Conservation (phyloP, 106 monocot species). For the Dioscorea zingiberensis region DNA sequence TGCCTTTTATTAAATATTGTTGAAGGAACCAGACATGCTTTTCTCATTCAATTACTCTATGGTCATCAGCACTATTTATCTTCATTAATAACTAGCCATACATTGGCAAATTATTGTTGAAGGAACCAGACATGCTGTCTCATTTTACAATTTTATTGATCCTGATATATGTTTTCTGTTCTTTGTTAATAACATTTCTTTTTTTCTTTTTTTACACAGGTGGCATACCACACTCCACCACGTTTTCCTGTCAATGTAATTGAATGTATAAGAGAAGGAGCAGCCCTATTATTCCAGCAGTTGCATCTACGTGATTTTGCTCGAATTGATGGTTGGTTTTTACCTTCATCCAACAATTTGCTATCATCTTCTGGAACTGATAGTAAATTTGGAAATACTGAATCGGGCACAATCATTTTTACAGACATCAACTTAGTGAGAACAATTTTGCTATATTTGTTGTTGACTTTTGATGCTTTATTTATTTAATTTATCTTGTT, state of each 20-base stretch:
- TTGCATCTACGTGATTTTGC: conserved; percentile 80
- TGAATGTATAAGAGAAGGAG: conserved; percentile 73
- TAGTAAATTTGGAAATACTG: conserved; percentile 48
- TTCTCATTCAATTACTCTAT: too few relatives aligned
- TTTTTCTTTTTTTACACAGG: conserved; percentile 24
- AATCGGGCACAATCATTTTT: conserved; percentile 63
- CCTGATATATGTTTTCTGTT: too few relatives aligned
- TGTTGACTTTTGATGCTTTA: too few relatives aligned
- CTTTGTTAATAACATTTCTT: too few relatives aligned
- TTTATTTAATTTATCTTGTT: too few relatives aligned
- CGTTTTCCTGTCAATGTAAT: conserved; percentile 65
- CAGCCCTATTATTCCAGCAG: conserved; percentile 46
- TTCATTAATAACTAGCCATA: too few relatives aligned
- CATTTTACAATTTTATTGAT: too few relatives aligned
- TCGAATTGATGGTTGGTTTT: conserved; percentile 94
- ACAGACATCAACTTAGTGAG: conserved; percentile 93
- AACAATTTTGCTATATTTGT: not conserved
- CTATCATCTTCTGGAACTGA: conserved; percentile 24
- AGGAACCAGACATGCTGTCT: too few relatives aligned
- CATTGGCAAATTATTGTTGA: too few relatives aligned
- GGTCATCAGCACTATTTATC: too few relatives aligned
- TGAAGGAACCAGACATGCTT: too few relatives aligned
- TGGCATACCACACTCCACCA: conserved; percentile 91
- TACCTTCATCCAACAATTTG: conserved; percentile 32
- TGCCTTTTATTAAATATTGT: too few relatives aligned